A percentile compares a stretch with the other conserved stretches of the same genome.
phyloP scores from a whole-genome alignment of 225 moss, liverwort and hornwort genomes.

The Pseudoscleropodium purum region DNA sequence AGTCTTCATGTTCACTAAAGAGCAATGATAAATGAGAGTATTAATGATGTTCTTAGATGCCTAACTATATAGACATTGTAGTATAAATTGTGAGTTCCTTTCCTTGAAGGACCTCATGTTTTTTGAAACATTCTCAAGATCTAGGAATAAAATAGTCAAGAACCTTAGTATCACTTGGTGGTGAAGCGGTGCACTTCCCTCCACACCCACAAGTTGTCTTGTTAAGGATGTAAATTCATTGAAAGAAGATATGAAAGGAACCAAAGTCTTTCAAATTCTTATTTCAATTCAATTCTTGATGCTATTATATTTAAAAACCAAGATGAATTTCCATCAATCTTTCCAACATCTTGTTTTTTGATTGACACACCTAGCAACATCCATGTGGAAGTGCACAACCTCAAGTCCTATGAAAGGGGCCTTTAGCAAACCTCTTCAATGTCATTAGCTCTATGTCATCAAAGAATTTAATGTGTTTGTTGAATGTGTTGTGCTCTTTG shows the following conservation, averaged over 20 bases:
- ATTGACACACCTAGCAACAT: neutral
- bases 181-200: slow-evolving; percentile 4
- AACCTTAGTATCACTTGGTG: neutral
- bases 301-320: neutral
- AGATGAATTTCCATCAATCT: neutral
- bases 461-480: neutral
- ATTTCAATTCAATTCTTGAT: neutral
- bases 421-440: neutral
- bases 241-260: neutral
- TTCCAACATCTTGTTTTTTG: neutral
- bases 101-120: neutral
- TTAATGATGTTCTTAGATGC: too few relatives aligned
- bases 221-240: neutral
- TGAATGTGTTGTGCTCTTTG: neutral
- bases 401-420: too few relatives aligned
- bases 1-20: neutral
- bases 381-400: neutral
- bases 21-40: neutral
- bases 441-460: neutral
- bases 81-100: neutral
- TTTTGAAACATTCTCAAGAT: neutral
- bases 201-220: neutral
- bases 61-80: neutral
- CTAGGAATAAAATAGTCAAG: neutral
- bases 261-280: neutral